Evolutionary conservation across 2,329 filamentous ascomycete genomes (phyloP).

Genomic region (Teratosphaeria pseudoeucalypti): DNA sequence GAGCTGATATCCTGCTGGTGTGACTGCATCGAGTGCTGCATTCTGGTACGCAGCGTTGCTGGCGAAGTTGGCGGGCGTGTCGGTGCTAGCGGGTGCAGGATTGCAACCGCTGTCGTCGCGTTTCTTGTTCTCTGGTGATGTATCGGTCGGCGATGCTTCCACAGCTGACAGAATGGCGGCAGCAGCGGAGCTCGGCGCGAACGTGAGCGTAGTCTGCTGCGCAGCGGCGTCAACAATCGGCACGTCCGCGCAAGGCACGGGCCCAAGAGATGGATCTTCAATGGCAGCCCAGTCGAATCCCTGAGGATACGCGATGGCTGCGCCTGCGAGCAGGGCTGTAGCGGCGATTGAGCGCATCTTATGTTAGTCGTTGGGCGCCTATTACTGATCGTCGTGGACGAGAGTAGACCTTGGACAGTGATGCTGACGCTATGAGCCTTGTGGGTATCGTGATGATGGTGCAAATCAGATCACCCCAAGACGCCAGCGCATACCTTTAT

Average conservation of each 20-base stretch:
- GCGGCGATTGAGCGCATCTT: conserved; percentile 9
- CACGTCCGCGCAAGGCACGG: conserved; percentile 8
- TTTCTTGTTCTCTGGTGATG: conserved; percentile 6
- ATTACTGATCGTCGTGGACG: neutral
- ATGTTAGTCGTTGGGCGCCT: neutral
- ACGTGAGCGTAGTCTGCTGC: conserved; percentile 9
- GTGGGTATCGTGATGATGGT: neutral
- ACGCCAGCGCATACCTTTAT: neutral
- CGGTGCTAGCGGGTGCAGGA: conserved; percentile 2
- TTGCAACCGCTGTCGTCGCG: conserved; percentile 2
- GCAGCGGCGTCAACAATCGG: conserved; percentile 10
- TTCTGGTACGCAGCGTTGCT: conserved; percentile 7
- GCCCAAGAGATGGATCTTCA: conserved; percentile 3
- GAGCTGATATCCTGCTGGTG: conserved; percentile 11
- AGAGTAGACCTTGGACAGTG: neutral
- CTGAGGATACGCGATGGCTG: conserved; percentile 14
- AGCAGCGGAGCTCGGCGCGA: conserved; percentile 6
- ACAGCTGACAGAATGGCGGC: conserved; percentile 11
- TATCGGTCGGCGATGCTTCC: conserved; percentile 11
- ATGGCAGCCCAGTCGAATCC: conserved; percentile 14
- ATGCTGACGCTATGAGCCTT: neutral
- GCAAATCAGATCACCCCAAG: neutral
- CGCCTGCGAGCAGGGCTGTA: conserved; percentile 10
- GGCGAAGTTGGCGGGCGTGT: conserved; percentile 11
- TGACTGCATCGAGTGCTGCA: conserved; percentile 7